phyloP scores from a whole-genome alignment of 169 alveolate genomes.

The Theileria orientalis region DNA sequence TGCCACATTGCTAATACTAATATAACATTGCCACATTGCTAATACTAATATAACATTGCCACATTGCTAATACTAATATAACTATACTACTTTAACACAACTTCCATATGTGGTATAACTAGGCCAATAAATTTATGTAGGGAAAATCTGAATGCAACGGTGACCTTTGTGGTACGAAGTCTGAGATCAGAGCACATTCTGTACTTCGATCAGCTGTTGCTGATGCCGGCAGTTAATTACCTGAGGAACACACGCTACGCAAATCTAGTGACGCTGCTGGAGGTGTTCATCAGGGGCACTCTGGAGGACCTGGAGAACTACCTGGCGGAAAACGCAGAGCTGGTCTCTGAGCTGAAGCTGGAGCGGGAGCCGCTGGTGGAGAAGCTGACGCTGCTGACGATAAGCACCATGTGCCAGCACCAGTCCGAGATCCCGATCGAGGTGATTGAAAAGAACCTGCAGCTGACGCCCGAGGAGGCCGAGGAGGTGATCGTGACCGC shows the following conservation, averaged over 20 bases:
- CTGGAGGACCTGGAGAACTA: constrained; percentile 25
- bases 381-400: constrained; percentile 41
- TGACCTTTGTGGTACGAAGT: constrained; percentile 58
- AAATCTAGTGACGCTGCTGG: constrained; percentile 38
- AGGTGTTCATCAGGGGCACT: constrained; percentile 40
- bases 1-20: no score
- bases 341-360: constrained; percentile 12
- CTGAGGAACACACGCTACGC: constrained; percentile 44
- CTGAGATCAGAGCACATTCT: constrained; percentile 63
- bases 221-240: constrained; percentile 63
- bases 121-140: no score
- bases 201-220: constrained; percentile 63
- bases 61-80: no score
- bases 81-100: no score
- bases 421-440: constrained; percentile 56
- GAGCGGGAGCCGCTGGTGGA: constrained; percentile 6
- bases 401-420: constrained; percentile 46
- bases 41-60: no score
- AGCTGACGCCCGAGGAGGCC: constrained; percentile 46
- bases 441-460: constrained; percentile 44
- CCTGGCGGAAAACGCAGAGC: constrained; percentile 22
- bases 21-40: no score
- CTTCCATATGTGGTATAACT: no score
- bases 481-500: constrained; percentile 73
- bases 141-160: constrained; percentile 61